A percentile compares a stretch with the other conserved stretches of the same genome.
Evolutionary conservation across 805 yeast species (phyloP).

Genomic region (Yarrowia deformans): DNA sequence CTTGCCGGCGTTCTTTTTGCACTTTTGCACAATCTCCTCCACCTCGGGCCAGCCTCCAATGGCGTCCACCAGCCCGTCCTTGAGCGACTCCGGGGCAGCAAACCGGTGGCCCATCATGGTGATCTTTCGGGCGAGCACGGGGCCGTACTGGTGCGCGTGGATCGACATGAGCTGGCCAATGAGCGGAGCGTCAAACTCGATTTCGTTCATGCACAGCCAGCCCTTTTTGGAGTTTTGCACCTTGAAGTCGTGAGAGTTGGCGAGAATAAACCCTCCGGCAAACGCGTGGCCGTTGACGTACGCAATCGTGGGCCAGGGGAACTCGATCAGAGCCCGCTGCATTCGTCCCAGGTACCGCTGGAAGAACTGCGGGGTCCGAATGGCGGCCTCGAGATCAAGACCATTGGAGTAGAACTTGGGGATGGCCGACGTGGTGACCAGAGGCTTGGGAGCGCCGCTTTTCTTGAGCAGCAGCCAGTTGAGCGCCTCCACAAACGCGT

Average conservation of each 20-base stretch:
- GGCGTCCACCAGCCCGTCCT: slow-evolving; percentile 48
- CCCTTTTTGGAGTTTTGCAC: slow-evolving; percentile 54
- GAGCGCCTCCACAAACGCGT: slow-evolving; percentile 50
- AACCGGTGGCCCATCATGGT: slow-evolving; percentile 51
- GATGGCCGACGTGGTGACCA: slow-evolving; percentile 52
- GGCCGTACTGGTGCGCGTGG: slow-evolving; percentile 49
- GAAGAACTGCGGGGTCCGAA: slow-evolving; percentile 50
- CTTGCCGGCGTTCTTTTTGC: slow-evolving; percentile 36
- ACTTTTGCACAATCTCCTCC: slow-evolving; percentile 46
- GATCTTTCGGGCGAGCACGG: slow-evolving; percentile 47
- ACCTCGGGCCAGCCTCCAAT: slow-evolving; percentile 51
- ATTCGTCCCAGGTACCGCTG: slow-evolving; percentile 48
- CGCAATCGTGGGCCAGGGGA: slow-evolving; percentile 54
- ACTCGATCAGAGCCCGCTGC: slow-evolving; percentile 50
- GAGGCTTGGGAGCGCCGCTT: slow-evolving; percentile 47
- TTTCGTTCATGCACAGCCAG: slow-evolving; percentile 53
- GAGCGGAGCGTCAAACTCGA: slow-evolving; percentile 53
- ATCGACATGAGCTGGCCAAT: slow-evolving; percentile 51
- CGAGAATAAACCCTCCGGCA: slow-evolving; percentile 54
- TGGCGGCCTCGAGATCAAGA: slow-evolving; percentile 51
- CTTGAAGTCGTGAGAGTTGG: slow-evolving; percentile 52
- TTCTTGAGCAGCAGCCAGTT: slow-evolving; percentile 46
- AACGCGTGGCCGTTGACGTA: slow-evolving; percentile 54
- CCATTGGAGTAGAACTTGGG: slow-evolving; percentile 54
- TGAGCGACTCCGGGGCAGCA: slow-evolving; percentile 47